Evolutionary conservation across 768 basidiomycete genomes (phyloP).

Genomic region (Russula foetens): DNA sequence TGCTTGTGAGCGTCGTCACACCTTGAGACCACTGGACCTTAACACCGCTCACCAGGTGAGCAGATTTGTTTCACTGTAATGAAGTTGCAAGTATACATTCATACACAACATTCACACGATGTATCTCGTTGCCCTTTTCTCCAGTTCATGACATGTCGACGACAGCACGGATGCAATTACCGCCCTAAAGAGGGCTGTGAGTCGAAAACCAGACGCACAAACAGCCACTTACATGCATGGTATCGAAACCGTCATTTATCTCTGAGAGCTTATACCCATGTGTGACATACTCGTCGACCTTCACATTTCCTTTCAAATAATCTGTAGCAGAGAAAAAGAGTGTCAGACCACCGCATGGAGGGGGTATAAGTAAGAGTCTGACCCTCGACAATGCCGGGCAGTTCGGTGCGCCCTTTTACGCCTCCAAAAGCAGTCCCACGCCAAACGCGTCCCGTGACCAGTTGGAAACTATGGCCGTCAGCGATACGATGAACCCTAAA

Average conservation of each 20-base stretch:
- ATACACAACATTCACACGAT: background rate
- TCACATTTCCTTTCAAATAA: slow-evolving; percentile 73
- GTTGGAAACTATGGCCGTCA: slow-evolving; percentile 34
- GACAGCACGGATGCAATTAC: slow-evolving; percentile 91
- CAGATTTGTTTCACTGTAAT: no score
- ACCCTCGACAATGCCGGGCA: slow-evolving; percentile 92
- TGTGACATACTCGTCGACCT: slow-evolving; percentile 95
- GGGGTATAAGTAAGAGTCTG: slow-evolving; percentile 15
- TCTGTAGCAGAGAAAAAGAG: slow-evolving; percentile 36
- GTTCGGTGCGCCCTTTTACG: slow-evolving; percentile 94
- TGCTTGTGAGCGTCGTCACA: no score
- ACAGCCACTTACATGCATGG: slow-evolving; percentile 81
- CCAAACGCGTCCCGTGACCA: slow-evolving; percentile 88
- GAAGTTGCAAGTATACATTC: no score
- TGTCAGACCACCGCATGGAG: background rate
- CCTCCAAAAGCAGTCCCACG: slow-evolving; percentile 95
- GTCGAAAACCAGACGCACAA: background rate
- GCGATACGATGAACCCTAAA: slow-evolving; percentile 26
- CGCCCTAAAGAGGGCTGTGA: slow-evolving; percentile 38
- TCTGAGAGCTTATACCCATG: slow-evolving; percentile 68
- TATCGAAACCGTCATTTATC: slow-evolving; percentile 83
- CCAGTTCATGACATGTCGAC: slow-evolving; percentile 60
- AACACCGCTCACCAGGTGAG: no score
- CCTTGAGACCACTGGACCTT: no score
- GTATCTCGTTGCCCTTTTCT: background rate